Conservation (phyloP, 1,284 basidiomycete genomes). For the Trametes polyzona region DNA sequence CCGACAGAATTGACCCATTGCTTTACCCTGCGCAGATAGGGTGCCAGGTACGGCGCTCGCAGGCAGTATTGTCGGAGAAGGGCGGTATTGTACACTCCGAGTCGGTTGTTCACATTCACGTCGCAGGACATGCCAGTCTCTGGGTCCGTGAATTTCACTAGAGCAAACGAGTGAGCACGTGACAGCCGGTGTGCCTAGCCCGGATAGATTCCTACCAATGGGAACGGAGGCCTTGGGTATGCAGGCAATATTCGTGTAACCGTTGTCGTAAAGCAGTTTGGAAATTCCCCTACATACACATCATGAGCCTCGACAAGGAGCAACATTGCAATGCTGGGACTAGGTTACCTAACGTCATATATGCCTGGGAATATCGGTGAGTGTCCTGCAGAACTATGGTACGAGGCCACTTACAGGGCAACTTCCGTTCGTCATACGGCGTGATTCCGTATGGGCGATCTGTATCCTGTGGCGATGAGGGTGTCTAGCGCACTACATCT, state of each 20-base stretch:
- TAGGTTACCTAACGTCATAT: conserved; percentile 19
- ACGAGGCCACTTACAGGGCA: not conserved
- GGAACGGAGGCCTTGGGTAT: conserved; percentile 51
- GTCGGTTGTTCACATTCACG: conserved; percentile 61
- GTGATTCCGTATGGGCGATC: conserved; percentile 6
- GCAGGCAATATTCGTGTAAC: conserved; percentile 41
- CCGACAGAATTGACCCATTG: conserved; percentile 55
- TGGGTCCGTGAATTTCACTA: conserved; percentile 57
- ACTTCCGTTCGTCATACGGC: not conserved
- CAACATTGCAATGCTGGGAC: not conserved
- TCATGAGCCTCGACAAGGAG: too few relatives aligned
- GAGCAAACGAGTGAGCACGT: not conserved
- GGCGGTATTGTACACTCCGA: conserved; percentile 54
- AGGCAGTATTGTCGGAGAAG: conserved; percentile 53
- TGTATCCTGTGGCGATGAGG: conserved; percentile 11
- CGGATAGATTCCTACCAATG: conserved; percentile 49
- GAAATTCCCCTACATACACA: conserved; percentile 27
- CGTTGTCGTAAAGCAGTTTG: conserved; percentile 33
- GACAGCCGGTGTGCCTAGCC: not conserved
- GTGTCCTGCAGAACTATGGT: too few relatives aligned
- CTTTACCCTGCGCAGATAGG: conserved; percentile 51
- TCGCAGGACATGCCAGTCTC: conserved; percentile 50
- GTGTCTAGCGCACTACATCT: not conserved
- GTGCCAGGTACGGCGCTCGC: conserved; percentile 44
- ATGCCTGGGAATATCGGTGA: conserved; percentile 3